Evolutionary conservation across 139 green algal genomes (phyloP).

Genomic region (Chlorella ohadii): DNA sequence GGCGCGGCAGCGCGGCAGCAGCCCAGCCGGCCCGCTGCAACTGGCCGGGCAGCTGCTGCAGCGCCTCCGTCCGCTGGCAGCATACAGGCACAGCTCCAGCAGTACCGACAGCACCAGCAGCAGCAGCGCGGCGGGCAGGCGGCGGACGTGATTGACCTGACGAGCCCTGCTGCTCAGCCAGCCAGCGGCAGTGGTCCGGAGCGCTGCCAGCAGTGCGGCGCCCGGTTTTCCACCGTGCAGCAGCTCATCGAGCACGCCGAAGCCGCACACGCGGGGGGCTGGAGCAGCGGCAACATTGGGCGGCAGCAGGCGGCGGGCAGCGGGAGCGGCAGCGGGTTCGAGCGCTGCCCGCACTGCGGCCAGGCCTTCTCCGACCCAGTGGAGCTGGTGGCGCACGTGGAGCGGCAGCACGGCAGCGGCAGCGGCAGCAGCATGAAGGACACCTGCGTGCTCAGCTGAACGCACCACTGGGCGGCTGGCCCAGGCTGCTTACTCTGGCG

Average conservation of each 20-base stretch:
- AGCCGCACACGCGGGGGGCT: conserved; percentile 37
- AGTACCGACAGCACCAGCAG: conserved; percentile 34
- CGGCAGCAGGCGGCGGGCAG: not conserved
- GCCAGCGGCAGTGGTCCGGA: conserved; percentile 7
- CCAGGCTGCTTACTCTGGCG: no score
- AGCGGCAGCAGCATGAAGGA: not conserved
- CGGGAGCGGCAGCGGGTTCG: not conserved
- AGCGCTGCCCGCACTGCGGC: conserved; percentile 53
- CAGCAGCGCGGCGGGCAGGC: not conserved
- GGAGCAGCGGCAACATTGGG: conserved; percentile 29
- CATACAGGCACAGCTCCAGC: conserved; percentile 22
- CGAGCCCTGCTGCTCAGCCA: not conserved
- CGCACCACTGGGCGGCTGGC: no score
- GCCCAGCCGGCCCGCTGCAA: not conserved
- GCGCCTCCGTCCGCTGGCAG: not conserved
- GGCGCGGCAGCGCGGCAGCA: no score
- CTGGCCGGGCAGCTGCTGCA: not conserved
- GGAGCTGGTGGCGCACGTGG: conserved; percentile 52
- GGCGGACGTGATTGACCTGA: conserved; percentile 3
- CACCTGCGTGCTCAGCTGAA: conserved; percentile 39
- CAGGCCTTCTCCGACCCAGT: conserved; percentile 43
- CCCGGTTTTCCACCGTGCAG: conserved; percentile 46
- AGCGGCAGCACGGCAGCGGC: conserved; percentile 33
- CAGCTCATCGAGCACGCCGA: conserved; percentile 61
- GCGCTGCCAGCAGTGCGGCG: conserved; percentile 59